Conservation (phyloP, 1,284 basidiomycete species). For the Leccinum ambiguum region DNA sequence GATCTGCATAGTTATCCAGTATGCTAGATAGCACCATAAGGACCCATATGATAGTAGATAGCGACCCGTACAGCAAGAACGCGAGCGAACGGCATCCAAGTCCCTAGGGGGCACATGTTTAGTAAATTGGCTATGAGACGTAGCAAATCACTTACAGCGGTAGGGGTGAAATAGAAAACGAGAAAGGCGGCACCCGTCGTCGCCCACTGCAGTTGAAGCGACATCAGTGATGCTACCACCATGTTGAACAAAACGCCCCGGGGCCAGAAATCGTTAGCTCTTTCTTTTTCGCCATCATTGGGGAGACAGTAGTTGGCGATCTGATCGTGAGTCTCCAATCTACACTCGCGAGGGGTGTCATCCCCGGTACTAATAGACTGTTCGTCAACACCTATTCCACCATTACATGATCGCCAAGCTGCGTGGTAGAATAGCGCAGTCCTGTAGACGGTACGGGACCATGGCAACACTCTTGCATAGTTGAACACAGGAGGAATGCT, state of each 20-base stretch:
- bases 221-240: constrained; percentile 4
- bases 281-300: neutral
- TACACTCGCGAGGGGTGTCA: constrained; percentile 14
- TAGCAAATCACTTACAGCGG: constrained; percentile 22
- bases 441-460: constrained; percentile 24
- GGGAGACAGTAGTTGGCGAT: constrained; percentile 29
- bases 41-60: constrained; percentile 39
- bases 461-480: constrained; percentile 30
- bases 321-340: constrained; percentile 28
- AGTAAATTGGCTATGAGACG: too few species aligned
- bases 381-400: neutral
- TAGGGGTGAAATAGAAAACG: constrained; percentile 36
- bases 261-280: constrained; percentile 21
- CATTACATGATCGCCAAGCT: constrained; percentile 16
- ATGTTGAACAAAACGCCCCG: constrained; percentile 34
- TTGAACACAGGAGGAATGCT: constrained; percentile 33
- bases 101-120: constrained; percentile 13
- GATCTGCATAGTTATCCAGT: constrained; percentile 34
- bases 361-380: neutral
- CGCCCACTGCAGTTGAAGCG: too few species aligned
- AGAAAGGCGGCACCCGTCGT: too few species aligned
- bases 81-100: constrained; percentile 41
- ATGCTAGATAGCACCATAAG: constrained; percentile 37
- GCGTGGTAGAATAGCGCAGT: constrained; percentile 22
- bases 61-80: constrained; percentile 38